phyloP scores from a whole-genome alignment of 352 stramenopile species.

The Peronospora tabacina region DNA sequence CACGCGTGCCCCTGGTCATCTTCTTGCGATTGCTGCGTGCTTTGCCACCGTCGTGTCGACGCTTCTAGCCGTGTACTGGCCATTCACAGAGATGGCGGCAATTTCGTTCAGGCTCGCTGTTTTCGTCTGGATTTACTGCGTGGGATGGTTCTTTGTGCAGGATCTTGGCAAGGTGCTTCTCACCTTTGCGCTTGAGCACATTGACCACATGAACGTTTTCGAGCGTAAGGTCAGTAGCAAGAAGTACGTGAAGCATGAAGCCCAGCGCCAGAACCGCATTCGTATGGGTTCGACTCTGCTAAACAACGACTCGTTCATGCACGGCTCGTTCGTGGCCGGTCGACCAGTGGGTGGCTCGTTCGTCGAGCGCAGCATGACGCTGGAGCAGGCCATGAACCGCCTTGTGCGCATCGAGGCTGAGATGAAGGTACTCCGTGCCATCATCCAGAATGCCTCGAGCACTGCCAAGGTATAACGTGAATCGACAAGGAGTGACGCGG shows the following conservation, averaged over 20 bases:
- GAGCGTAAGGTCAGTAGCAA: constrained; percentile 51
- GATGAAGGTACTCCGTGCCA: constrained; percentile 57
- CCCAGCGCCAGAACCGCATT: constrained; percentile 72
- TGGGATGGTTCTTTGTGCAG: constrained; percentile 86
- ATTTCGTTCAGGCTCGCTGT: constrained; percentile 64
- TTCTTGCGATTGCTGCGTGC: constrained; percentile 64
- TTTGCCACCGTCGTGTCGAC: constrained; percentile 79
- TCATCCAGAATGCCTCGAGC: constrained; percentile 47
- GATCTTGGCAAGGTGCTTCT: constrained; percentile 68
- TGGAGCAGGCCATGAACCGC: constrained; percentile 71
- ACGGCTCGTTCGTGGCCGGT: constrained; percentile 71
- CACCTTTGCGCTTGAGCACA: constrained; percentile 53
- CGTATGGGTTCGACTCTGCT: constrained; percentile 57
- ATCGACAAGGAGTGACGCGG: constrained; percentile 1
- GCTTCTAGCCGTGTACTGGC: constrained; percentile 80
- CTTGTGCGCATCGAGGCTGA: constrained; percentile 55
- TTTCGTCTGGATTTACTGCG: constrained; percentile 87
- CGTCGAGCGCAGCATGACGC: constrained; percentile 48
- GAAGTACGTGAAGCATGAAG: constrained; percentile 52
- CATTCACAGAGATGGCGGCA: constrained; percentile 63
- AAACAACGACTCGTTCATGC: constrained; percentile 57
- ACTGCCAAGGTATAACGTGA: constrained; percentile 19
- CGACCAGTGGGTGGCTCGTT: constrained; percentile 54
- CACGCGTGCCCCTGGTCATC: constrained; percentile 51
- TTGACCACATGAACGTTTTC: constrained; percentile 49